Evolutionary conservation across 2,329 filamentous ascomycete species (phyloP).

Genomic region (Aspergillus sp.): DNA sequence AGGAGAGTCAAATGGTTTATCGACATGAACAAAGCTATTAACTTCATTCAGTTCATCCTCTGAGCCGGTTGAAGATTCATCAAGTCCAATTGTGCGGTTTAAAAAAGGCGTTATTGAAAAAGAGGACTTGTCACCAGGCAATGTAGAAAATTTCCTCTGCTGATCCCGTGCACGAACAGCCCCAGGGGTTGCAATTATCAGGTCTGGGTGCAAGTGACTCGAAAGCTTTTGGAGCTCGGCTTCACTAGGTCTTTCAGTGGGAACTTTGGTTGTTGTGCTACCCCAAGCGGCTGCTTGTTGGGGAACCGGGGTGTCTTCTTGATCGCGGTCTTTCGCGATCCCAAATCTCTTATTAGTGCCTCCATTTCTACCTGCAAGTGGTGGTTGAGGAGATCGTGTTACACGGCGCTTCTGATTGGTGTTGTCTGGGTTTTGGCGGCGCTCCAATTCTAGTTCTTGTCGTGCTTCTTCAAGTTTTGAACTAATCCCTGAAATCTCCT

Average conservation of each 20-base stretch:
- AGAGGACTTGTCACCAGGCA: constrained; percentile 79
- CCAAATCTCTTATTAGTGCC: constrained; percentile 69
- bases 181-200: constrained; percentile 53
- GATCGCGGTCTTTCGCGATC: constrained; percentile 70
- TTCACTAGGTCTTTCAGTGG: constrained; percentile 42
- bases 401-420: constrained; percentile 51
- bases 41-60: constrained; percentile 27
- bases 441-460: constrained; percentile 42
- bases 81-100: constrained; percentile 67
- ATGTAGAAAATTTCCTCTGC: constrained; percentile 56
- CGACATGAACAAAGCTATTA: constrained; percentile 14
- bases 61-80: constrained; percentile 30
- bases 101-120: constrained; percentile 96
- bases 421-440: constrained; percentile 45
- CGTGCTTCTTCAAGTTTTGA: constrained; percentile 49
- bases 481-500: constrained; percentile 41
- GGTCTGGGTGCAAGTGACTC: constrained; percentile 42
- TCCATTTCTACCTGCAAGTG: constrained; percentile 69
- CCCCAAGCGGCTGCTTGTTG: constrained; percentile 36
- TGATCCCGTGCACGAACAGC: constrained; percentile 54
- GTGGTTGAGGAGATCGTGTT: constrained; percentile 59
- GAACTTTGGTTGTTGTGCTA: constrained; percentile 24
- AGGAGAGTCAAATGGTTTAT: neutral
- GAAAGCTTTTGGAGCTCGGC: constrained; percentile 30
- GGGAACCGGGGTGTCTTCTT: constrained; percentile 57